A percentile compares a stretch with the other conserved stretches of the same genome.
Evolutionary conservation across 208 protist species (phyloP).

Genomic region (Leishmania lainsoni): DNA sequence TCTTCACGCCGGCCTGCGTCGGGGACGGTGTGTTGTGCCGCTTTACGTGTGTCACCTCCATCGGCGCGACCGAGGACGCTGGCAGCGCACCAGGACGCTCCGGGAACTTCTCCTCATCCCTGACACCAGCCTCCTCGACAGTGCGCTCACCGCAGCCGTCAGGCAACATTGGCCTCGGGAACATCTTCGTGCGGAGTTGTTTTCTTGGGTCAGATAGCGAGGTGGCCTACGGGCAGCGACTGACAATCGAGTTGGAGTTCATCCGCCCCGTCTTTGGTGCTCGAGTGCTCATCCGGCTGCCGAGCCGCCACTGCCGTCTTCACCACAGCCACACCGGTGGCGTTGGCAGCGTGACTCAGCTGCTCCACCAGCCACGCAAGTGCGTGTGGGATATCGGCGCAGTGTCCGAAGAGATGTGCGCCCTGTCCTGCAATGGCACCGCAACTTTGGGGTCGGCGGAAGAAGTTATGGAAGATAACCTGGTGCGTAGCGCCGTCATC

Average conservation of each 20-base stretch:
- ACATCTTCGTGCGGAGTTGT: slow-evolving; percentile 27
- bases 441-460: background rate
- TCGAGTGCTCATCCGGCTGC: slow-evolving; percentile 53
- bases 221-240: slow-evolving; percentile 31
- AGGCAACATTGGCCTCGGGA: slow-evolving; percentile 17
- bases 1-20: slow-evolving; percentile 35
- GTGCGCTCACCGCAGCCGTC: background rate
- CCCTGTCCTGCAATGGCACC: slow-evolving; percentile 1
- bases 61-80: background rate
- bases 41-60: slow-evolving; percentile 20
- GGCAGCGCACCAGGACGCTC: background rate
- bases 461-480: slow-evolving; percentile 5
- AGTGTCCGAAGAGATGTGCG: slow-evolving; percentile 39
- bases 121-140: background rate
- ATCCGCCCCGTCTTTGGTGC: slow-evolving; percentile 30
- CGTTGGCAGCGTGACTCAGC: slow-evolving; percentile 40
- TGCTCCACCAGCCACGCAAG: slow-evolving; percentile 45
- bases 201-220: slow-evolving; percentile 29
- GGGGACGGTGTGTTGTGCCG: slow-evolving; percentile 27
- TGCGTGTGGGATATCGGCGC: slow-evolving; percentile 57
- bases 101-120: background rate
- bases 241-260: slow-evolving; percentile 35
- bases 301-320: slow-evolving; percentile 57
- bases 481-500: slow-evolving; percentile 20
- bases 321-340: slow-evolving; percentile 47